Percentiles rank a stretch among this genome's conserved stretches.
Conservation (phyloP, 352 stramenopile species). For the Phytopythium cucurbitacearum region DNA sequence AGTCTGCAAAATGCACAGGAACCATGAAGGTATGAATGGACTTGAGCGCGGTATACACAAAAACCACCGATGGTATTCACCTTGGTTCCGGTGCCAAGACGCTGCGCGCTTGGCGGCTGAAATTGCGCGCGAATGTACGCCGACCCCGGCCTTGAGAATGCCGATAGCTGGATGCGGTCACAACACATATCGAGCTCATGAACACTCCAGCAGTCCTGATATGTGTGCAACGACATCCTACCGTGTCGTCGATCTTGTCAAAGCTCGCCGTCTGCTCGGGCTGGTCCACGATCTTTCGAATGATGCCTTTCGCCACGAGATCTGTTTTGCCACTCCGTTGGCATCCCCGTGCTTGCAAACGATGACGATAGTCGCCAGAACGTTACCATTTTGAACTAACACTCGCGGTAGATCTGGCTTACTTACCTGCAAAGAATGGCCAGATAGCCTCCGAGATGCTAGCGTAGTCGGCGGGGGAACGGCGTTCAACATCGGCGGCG, state of each 20-base stretch:
- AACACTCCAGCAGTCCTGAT: not conserved
- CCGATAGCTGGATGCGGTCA: conserved; percentile 41
- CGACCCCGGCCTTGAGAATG: conserved; percentile 69
- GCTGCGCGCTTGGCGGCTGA: conserved; percentile 38
- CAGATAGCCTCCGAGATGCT: conserved; percentile 75
- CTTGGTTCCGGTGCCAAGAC: conserved; percentile 38
- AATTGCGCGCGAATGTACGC: conserved; percentile 66
- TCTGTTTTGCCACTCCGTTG: conserved; percentile 50
- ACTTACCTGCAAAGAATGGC: conserved; percentile 56
- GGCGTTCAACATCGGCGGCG: conserved; percentile 33
- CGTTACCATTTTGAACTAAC: not conserved
- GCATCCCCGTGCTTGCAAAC: conserved; percentile 33
- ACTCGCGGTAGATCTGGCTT: not conserved
- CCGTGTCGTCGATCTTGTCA: conserved; percentile 47
- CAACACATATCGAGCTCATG: not conserved
- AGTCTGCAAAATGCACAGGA: conserved; percentile 21
- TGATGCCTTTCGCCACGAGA: conserved; percentile 55
- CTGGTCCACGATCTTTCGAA: conserved; percentile 55
- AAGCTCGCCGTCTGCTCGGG: conserved; percentile 28
- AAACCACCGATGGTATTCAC: conserved; percentile 11
- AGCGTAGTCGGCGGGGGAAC: conserved; percentile 56
- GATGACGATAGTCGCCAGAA: not conserved
- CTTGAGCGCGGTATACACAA: not conserved
- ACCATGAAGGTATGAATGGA: not conserved
- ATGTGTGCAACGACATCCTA: conserved; percentile 12